Percentiles rank a stretch among this genome's conserved stretches.
These are phyloP conservation scores for Candida sp. DNA, from an alignment of 1,139 yeast species.

Conservation along the genomic window DNA sequence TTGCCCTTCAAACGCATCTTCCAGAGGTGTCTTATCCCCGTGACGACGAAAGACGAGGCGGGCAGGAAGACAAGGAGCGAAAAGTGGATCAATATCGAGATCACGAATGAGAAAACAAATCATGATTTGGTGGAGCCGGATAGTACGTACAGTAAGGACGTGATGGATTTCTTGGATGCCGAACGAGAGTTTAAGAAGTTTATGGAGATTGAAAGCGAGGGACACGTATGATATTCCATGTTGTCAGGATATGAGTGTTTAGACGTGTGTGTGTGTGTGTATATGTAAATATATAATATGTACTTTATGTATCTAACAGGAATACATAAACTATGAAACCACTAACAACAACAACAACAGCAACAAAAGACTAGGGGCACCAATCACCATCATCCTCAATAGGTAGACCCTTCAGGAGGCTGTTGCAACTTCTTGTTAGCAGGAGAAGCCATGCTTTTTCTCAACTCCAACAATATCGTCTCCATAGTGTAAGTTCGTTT, in stretches of 20 bases:
- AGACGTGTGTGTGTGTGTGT: not conserved
- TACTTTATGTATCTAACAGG: not conserved
- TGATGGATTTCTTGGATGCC: conserved; percentile 40
- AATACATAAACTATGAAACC: no score
- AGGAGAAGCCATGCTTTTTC: conserved; percentile 84
- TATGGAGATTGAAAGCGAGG: conserved; percentile 30
- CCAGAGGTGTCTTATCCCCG: conserved; percentile 46
- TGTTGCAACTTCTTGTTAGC: conserved; percentile 86
- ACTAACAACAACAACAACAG: not conserved
- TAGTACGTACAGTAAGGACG: conserved; percentile 28
- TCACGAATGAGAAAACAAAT: conserved; percentile 44
- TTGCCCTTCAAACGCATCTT: conserved; percentile 58
- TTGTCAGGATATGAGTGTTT: not conserved
- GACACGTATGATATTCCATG: not conserved
- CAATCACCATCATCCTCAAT: conserved; percentile 25
- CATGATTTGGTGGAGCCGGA: conserved; percentile 26
- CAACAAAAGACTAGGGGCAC: not conserved
- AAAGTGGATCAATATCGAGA: conserved; percentile 47
- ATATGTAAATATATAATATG: not conserved
- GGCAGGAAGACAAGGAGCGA: conserved; percentile 30
- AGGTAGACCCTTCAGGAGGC: conserved; percentile 88
- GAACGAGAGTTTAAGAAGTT: conserved; percentile 40
- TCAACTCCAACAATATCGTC: conserved; percentile 81
- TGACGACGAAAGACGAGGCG: conserved; percentile 19
- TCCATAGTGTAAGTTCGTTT: conserved; percentile 91